Evolutionary conservation across 1,139 yeast species (phyloP).

Genomic region (Kodamaea arcana): DNA sequence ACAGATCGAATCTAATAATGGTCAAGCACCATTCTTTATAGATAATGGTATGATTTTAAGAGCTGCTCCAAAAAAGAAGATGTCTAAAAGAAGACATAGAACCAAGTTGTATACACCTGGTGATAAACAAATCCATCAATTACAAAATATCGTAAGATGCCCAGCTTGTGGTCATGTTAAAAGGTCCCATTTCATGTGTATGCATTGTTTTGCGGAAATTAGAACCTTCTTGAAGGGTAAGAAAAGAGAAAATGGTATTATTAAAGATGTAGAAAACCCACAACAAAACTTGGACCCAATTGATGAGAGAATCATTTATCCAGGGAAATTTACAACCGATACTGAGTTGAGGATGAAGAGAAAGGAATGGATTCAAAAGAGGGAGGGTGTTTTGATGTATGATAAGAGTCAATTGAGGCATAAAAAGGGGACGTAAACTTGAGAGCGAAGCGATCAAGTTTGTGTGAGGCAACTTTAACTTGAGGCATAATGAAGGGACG

Average conservation of each 20-base stretch:
- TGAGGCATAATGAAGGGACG: conserved; percentile 16
- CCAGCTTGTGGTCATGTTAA: conserved; percentile 94
- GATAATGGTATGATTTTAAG: conserved; percentile 62
- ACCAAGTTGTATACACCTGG: conserved; percentile 81
- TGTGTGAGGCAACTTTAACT: not conserved
- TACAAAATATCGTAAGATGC: conserved; percentile 78
- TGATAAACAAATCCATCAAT: conserved; percentile 70
- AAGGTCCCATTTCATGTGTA: conserved; percentile 85
- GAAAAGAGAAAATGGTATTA: conserved; percentile 24
- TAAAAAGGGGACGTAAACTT: conserved; percentile 10
- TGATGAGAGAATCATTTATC: conserved; percentile 68
- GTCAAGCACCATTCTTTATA: conserved; percentile 32
- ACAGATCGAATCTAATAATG: conserved; percentile 24
- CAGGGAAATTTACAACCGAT: conserved; percentile 56
- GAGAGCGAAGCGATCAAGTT: not conserved
- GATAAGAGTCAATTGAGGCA: conserved; percentile 22
- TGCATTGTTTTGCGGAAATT: conserved; percentile 86
- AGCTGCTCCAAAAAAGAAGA: conserved; percentile 94
- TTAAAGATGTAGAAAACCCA: conserved; percentile 32
- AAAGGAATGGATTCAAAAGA: conserved; percentile 61
- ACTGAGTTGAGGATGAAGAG: conserved; percentile 41
- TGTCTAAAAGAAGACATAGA: conserved; percentile 81
- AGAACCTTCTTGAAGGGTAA: conserved; percentile 63
- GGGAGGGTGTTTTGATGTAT: conserved; percentile 35
- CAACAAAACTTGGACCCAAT: conserved; percentile 55